A percentile compares a stretch with the other conserved stretches of the same genome.
Conservation (phyloP, 1,284 basidiomycete species). For the Trichosporon inkin region DNA sequence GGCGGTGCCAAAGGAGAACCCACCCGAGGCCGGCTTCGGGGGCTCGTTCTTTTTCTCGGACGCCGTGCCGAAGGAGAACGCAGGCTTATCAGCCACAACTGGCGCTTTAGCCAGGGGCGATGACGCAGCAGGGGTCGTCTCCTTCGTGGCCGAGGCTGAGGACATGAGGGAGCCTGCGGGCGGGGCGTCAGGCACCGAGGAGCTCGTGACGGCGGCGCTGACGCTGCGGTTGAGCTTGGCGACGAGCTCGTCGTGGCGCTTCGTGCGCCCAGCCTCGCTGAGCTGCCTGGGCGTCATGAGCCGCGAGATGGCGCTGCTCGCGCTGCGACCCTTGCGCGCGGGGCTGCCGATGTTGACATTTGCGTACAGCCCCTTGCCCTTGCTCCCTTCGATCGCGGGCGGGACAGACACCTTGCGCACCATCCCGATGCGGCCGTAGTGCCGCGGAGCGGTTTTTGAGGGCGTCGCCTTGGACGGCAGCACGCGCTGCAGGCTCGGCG, state of each 20-base stretch:
- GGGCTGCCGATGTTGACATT: neutral
- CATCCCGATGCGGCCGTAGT: constrained; percentile 4
- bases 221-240: constrained; percentile 15
- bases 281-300: constrained; percentile 14
- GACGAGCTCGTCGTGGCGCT: constrained; percentile 23
- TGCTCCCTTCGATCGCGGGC: neutral
- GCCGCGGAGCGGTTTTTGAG: neutral
- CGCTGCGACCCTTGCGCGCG: neutral
- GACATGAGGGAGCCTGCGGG: too few species aligned
- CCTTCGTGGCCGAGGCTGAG: neutral
- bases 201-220: neutral
- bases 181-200: neutral
- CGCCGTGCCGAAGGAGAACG: constrained; percentile 1
- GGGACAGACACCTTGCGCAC: constrained; percentile 1
- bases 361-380: constrained; percentile 4
- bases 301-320: neutral
- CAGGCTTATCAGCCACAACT: too few species aligned
- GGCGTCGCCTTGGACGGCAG: neutral
- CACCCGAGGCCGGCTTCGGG: neutral
- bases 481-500: neutral
- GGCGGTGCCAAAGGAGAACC: constrained; percentile 10
- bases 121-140: neutral
- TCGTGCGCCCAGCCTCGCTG: constrained; percentile 15
- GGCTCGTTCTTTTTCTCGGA: neutral
- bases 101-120: neutral